A percentile compares a stretch with the other conserved stretches of the same genome.
Evolutionary conservation across 2,329 filamentous ascomycete genomes (phyloP).

Genomic region (Periconia sp.): DNA sequence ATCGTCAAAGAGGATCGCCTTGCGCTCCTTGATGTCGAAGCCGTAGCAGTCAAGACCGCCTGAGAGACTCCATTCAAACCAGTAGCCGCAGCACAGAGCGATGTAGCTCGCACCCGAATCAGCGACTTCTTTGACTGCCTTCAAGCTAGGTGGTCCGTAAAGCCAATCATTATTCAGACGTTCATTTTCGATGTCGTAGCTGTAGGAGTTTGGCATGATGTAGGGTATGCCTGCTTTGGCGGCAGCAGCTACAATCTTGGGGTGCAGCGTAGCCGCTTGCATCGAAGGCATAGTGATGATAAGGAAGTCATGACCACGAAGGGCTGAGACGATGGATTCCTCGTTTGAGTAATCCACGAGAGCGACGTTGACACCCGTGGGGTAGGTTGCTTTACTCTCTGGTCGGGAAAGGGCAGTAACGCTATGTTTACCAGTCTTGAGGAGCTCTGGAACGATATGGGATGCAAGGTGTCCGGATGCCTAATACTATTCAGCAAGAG

Average conservation of each 20-base stretch:
- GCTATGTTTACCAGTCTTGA: constrained; percentile 50
- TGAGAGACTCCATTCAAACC: constrained; percentile 42
- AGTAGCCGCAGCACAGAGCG: constrained; percentile 21
- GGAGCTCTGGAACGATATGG: constrained; percentile 43
- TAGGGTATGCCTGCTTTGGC: constrained; percentile 40
- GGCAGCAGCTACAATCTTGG: constrained; percentile 35
- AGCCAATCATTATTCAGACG: constrained; percentile 4
- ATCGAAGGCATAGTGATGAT: constrained; percentile 43
- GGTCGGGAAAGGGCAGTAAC: constrained; percentile 59
- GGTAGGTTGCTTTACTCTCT: constrained; percentile 51
- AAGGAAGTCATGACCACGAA: constrained; percentile 46
- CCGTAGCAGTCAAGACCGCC: constrained; percentile 27
- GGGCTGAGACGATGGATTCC: constrained; percentile 42
- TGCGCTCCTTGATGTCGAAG: constrained; percentile 37
- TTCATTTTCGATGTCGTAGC: constrained; percentile 28
- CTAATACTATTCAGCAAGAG: constrained; percentile 20
- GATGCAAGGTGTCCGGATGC: constrained; percentile 45
- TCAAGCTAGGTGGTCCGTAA: neutral
- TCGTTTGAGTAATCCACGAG: constrained; percentile 58
- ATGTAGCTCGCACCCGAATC: constrained; percentile 27
- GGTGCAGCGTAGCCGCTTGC: constrained; percentile 29
- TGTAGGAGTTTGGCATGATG: constrained; percentile 45
- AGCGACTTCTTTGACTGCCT: constrained; percentile 23
- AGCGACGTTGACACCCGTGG: constrained; percentile 47
- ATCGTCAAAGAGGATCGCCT: constrained; percentile 51